Base-by-base conservation (phyloP, 352 stramenopile genomes). In the Phytophthora megakarya region DNA sequence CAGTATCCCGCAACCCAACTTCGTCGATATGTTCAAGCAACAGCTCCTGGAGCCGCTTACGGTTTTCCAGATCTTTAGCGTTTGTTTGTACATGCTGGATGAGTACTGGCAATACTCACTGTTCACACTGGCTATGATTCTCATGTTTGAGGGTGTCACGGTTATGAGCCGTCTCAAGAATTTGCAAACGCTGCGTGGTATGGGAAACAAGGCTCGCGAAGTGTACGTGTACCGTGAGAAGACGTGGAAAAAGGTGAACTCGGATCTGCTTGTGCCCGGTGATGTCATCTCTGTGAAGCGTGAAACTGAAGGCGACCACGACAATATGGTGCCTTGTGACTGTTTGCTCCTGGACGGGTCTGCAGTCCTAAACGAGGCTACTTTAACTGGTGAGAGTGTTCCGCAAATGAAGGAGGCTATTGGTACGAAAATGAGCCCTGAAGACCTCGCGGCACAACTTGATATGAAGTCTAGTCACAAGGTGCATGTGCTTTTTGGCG, bases 61-160 rank as follows among this genome's bases (percentile, higher is more conserved):
- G 55, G 84, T 99, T 1, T 99, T 99, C 75, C 98, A 99, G 86
- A 83, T 99, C 48, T 97, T 99, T 47, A 99, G 97, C 69, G 96
- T 99, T 16, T 83, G 96, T 22, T 77, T 99, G 21, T 99, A 98
- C 90, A 98, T 94, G 79, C 81, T 99, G 13, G 98, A 99, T 78
- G 98, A 99, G 74, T 99, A 99, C 83, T 99, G 97, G 97, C 97
- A 99, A 76, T 99, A 99, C 81, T 97, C 95, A 26, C 78, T 99
- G n/a, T 99, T 99, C 65, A 99, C 97, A 42, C 81, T 99, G 11
- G 80, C 87, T 38, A 99, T 99, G 82, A 94, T 99, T 47, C 71
- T 99, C 47, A 88, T 99, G 73, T 99, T 99, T 62, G 98, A 99
- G 71, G 91, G 86, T 25, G 97, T 97, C 12, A 95, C 98, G 2